Base-by-base conservation (phyloP, 345 rosid genomes). In the Moricandia arvensis region DNA sequence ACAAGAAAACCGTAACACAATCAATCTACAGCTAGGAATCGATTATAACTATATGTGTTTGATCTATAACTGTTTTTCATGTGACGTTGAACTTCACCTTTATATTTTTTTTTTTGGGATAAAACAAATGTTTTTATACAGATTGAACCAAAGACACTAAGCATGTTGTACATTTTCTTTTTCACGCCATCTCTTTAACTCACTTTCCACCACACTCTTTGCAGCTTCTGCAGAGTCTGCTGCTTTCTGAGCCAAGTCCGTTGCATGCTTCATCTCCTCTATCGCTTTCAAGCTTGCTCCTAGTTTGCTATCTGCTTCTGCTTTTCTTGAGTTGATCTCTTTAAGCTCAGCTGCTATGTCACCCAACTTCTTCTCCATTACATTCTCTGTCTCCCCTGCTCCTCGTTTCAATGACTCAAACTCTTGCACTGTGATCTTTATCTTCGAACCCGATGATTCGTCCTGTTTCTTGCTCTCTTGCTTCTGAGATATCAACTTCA, bases 201-300 rank as follows among this genome's bases (percentile, higher is more conserved):
- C 97, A 30, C 68, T 84, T 62, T 90, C 88, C 6, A 95, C 82
- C 30, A 78, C 83, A n/a, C 29, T 83, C 79, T 87, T 84, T 3
- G 96, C 97, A 0, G 93, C 86, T 71, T 87, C 90, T 4, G 97
- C 91, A 58, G 73, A 75, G 62, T 88, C 87, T 5, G 90, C 89
- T 26, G 94, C 84, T 74, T 79, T 89, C 79, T 89, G 68, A 35
- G 98, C 99, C 60, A 86, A 53, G 0, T 86, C 97, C 1, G 89
- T 92, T 2, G 92, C 97, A 7, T 81, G 80, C 43, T 89, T 78
- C 66, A 92, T 88, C 80, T 90, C 93, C 78, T 85, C 87, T 1
- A 89, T 79, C 3, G 88, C 89, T 69, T 82, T 83, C 63, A 86
- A 37, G 27, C 73, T 83, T 4, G 82, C 90, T 69, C 74, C 89